phyloP scores from a whole-genome alignment of 805 yeast genomes.

The Lipomyces mesembrius region DNA sequence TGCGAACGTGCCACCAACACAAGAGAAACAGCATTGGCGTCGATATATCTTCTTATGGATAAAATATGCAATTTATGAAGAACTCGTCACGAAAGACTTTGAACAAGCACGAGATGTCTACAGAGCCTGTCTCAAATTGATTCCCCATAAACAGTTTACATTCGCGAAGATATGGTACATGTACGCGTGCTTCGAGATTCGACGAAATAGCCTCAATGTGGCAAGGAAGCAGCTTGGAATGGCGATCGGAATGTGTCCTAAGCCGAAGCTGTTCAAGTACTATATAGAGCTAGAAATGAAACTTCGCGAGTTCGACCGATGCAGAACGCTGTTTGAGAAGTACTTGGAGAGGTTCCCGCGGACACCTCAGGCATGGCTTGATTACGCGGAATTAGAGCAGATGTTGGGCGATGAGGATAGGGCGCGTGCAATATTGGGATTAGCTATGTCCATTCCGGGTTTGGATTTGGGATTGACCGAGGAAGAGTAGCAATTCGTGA shows the following conservation, averaged over 20 bases:
- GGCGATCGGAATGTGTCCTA: slow-evolving; percentile 70
- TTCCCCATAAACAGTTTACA: slow-evolving; percentile 66
- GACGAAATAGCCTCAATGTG: slow-evolving; percentile 55
- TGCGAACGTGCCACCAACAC: slow-evolving; percentile 48
- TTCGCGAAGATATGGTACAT: slow-evolving; percentile 76
- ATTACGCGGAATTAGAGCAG: slow-evolving; percentile 71
- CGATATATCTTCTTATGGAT: slow-evolving; percentile 75
- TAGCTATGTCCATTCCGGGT: slow-evolving; percentile 49
- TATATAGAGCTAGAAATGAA: slow-evolving; percentile 72
- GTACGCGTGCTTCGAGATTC: slow-evolving; percentile 72
- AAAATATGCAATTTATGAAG: slow-evolving; percentile 65
- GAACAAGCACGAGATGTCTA: slow-evolving; percentile 58
- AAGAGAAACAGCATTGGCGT: slow-evolving; percentile 60
- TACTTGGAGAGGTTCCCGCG: slow-evolving; percentile 58
- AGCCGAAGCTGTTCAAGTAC: slow-evolving; percentile 58
- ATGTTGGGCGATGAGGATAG: slow-evolving; percentile 70
- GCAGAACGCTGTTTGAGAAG: slow-evolving; percentile 71
- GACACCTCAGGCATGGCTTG: slow-evolving; percentile 57
- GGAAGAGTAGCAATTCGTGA: slow-evolving; percentile 5
- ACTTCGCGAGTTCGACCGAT: slow-evolving; percentile 80
- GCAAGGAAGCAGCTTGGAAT: slow-evolving; percentile 76
- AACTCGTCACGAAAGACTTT: slow-evolving; percentile 52
- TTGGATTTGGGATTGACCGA: slow-evolving; percentile 20
- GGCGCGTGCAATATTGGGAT: slow-evolving; percentile 62
- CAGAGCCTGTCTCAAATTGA: slow-evolving; percentile 52